These are phyloP conservation scores for Solanum virginianum DNA, from an alignment of 257 asterid species.

Conservation along the genomic window DNA sequence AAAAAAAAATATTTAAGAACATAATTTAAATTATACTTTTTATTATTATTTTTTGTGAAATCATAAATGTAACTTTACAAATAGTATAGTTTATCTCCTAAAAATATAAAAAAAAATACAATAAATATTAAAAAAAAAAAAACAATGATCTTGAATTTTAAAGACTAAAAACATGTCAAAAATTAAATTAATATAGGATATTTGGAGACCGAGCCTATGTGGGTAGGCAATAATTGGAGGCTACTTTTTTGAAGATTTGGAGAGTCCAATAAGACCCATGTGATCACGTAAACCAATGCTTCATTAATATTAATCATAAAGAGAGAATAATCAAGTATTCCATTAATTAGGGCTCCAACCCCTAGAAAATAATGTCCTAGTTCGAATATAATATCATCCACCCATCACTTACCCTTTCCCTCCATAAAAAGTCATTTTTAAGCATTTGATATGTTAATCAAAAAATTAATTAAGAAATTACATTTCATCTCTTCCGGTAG, in stretches of 20 bases:
- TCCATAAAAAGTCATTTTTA: not conserved
- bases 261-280: not conserved
- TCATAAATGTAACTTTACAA: too few species aligned
- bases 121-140: too few species aligned
- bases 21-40: too few species aligned
- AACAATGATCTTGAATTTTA: too few species aligned
- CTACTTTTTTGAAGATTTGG: not conserved
- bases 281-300: constrained; percentile 1
- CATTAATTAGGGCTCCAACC: constrained; percentile 1
- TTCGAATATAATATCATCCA: constrained; percentile 7
- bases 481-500: not conserved
- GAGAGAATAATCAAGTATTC: not conserved
- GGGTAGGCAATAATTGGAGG: not conserved
- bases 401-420: not conserved
- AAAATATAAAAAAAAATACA: too few species aligned
- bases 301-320: not conserved
- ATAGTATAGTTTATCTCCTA: too few species aligned
- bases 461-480: not conserved
- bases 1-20: too few species aligned
- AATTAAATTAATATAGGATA: too few species aligned
- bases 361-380: constrained; percentile 8
- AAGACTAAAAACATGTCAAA: too few species aligned
- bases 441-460: not conserved
- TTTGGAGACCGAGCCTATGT: too few species aligned
- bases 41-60: too few species aligned